phyloP scores from a whole-genome alignment of 495 filamentous ascomycete genomes.

The Lophiostoma macrostomum region DNA sequence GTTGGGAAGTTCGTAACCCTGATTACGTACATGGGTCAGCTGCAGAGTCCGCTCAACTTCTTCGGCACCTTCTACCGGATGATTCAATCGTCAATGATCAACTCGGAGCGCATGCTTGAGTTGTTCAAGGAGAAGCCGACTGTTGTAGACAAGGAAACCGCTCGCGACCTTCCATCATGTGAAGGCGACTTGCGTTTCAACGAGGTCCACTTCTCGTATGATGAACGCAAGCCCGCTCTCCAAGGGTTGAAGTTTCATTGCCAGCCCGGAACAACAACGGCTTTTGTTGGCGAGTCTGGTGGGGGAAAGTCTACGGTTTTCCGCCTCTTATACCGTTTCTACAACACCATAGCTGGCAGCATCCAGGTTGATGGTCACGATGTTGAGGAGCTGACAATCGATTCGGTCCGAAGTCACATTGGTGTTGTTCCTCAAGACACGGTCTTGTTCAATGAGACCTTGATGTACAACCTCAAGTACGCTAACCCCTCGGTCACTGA shows the following conservation, averaged over 20 bases:
- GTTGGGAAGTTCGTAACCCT: slow-evolving; percentile 80
- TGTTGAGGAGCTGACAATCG: slow-evolving; percentile 81
- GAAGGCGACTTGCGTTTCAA: slow-evolving; percentile 80
- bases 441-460: slow-evolving; percentile 89
- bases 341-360: slow-evolving; percentile 72
- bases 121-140: slow-evolving; percentile 93
- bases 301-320: slow-evolving; percentile 98
- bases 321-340: slow-evolving; percentile 91
- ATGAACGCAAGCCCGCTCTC: slow-evolving; percentile 80
- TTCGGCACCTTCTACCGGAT: slow-evolving; percentile 97
- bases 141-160: slow-evolving; percentile 66
- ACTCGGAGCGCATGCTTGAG: slow-evolving; percentile 90
- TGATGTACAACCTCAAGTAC: slow-evolving; percentile 97
- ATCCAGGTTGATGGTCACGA: slow-evolving; percentile 83
- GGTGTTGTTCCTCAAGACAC: slow-evolving; percentile 97
- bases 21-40: slow-evolving; percentile 85
- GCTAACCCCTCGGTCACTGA: slow-evolving; percentile 83
- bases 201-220: slow-evolving; percentile 87
- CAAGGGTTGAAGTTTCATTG: slow-evolving; percentile 78
- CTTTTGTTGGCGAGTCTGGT: slow-evolving; percentile 91
- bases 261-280: slow-evolving; percentile 86
- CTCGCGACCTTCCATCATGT: slow-evolving; percentile 58
- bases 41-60: slow-evolving; percentile 92
- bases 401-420: slow-evolving; percentile 85
- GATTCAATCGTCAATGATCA: slow-evolving; percentile 95